Conservation (phyloP, 805 yeast genomes). For the Saccharomycopsis sp. region DNA sequence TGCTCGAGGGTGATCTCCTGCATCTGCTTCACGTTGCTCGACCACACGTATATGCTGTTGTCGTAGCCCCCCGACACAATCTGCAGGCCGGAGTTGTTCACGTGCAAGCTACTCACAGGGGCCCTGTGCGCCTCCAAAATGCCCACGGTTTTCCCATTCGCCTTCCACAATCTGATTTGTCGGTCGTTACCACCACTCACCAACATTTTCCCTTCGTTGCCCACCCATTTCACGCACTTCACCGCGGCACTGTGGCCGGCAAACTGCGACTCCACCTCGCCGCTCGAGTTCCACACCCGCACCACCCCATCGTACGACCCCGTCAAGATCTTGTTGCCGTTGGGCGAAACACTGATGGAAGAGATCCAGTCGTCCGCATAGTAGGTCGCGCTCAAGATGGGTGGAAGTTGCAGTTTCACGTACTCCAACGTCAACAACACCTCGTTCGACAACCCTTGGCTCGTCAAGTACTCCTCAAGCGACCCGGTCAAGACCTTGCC, state of each 20-base stretch:
- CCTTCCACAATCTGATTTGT: conserved; percentile 81
- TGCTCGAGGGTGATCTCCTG: conserved; percentile 40
- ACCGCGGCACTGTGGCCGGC: conserved; percentile 87
- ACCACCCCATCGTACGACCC: conserved; percentile 96
- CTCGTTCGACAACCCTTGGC: conserved; percentile 76
- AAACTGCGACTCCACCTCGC: conserved; percentile 69
- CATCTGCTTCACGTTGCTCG: conserved; percentile 79
- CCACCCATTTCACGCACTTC: conserved; percentile 71
- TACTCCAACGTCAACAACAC: conserved; percentile 74
- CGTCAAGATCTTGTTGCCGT: conserved; percentile 53
- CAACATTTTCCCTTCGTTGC: conserved; percentile 47
- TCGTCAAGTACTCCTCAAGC: conserved; percentile 66
- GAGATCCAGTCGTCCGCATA: conserved; percentile 95
- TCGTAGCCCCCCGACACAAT: conserved; percentile 84
- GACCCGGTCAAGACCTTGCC: conserved; percentile 74
- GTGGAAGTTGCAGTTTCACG: conserved; percentile 88
- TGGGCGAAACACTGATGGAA: conserved; percentile 48
- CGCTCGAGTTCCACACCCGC: conserved; percentile 77
- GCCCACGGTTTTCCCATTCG: conserved; percentile 67
- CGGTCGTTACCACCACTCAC: conserved; percentile 87
- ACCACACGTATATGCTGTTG: conserved; percentile 76
- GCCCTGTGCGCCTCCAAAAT: conserved; percentile 85
- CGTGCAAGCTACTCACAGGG: conserved; percentile 70
- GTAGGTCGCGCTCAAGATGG: conserved; percentile 82
- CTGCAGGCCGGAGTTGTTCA: conserved; percentile 42